Evolutionary conservation across 2,329 filamentous ascomycete genomes (phyloP), one percentile per base, ranked within the genome.

Genomic region (Botrytis paeoniae): DNA sequence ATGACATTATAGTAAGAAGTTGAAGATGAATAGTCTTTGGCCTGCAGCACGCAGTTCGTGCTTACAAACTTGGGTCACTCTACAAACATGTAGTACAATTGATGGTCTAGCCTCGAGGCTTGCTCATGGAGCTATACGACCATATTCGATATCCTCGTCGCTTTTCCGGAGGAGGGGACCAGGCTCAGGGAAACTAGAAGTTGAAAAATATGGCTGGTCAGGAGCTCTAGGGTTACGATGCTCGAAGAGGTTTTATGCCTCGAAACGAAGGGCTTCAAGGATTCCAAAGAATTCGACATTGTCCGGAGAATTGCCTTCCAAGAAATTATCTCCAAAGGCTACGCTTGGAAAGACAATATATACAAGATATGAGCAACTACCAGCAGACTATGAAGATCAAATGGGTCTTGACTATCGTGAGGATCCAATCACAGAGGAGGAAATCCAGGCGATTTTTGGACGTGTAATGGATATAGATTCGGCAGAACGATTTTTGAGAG

Each of bases 361-460:
- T 73, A 85, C 82, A n/a, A 81, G 85, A 75, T 91, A 89, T 78
- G 84, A 86, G 73, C 83, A 89, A 69, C 81, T 91, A n/a, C 89
- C 89, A 0, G 82, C 82, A 35, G 83, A 85, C 72, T 91, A 91
- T 78, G 82, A 83, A 63, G 89, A 91, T 78, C 83, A 84, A 64
- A 76, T 79, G 2, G 89, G 89, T 2, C 83, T 92, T 9, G 80
- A 82, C 0, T 91, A 91, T 75, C 81, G 85, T 63, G 81, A 79
- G 9, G 80, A 82, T 5, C 85, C 88, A n/a, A 81, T 91, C 32
- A 82, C 83, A 3, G 80, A 84, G 29, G 78, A 79, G 14, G 86
- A 90, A 77, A 82, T 85, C 9, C 77, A 82, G 25, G 74, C 76
- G 16, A 82, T 90, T 54, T 90, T 91, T 74, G 87, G 88, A 1